Conservation (phyloP, 352 stramenopile genomes). For the Globisporangium polare region DNA sequence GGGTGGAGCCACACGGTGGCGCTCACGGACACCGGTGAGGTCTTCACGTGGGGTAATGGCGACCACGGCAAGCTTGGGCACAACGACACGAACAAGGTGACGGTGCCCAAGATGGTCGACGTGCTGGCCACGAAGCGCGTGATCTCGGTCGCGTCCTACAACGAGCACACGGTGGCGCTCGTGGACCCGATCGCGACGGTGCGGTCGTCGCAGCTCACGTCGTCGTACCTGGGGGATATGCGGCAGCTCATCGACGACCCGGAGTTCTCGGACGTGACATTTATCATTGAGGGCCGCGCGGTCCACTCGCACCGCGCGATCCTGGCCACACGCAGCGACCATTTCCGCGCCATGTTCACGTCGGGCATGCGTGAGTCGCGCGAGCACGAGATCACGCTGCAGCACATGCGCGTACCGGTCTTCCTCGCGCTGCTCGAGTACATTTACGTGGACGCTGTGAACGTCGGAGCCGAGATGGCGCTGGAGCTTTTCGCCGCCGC, state of each 20-base stretch:
- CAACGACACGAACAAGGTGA: constrained; percentile 93
- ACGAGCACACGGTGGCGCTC: constrained; percentile 95
- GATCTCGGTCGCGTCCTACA: constrained; percentile 97
- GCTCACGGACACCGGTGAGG: constrained; percentile 88
- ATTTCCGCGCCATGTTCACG: constrained; percentile 94
- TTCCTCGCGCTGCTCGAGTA: constrained; percentile 96
- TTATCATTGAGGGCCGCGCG: constrained; percentile 80
- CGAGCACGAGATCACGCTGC: constrained; percentile 84
- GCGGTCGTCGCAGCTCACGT: constrained; percentile 76
- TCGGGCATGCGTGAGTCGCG: constrained; percentile 92
- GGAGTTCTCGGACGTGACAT: constrained; percentile 87
- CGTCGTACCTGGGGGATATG: constrained; percentile 89
- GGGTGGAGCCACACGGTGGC: constrained; percentile 96
- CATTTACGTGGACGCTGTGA: constrained; percentile 96
- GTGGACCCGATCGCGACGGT: constrained; percentile 78
- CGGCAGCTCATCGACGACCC: constrained; percentile 89
- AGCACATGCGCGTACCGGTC: constrained; percentile 87
- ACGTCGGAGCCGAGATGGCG: constrained; percentile 89
- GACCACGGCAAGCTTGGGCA: constrained; percentile 95
- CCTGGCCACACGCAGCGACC: constrained; percentile 91
- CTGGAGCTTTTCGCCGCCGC: constrained; percentile 93
- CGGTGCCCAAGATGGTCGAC: constrained; percentile 91
- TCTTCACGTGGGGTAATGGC: constrained; percentile 93
- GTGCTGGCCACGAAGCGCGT: constrained; percentile 90
- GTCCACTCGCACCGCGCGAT: constrained; percentile 89